phyloP scores from a whole-genome alignment of 495 filamentous ascomycete genomes.

The Tuber melanosporum region DNA sequence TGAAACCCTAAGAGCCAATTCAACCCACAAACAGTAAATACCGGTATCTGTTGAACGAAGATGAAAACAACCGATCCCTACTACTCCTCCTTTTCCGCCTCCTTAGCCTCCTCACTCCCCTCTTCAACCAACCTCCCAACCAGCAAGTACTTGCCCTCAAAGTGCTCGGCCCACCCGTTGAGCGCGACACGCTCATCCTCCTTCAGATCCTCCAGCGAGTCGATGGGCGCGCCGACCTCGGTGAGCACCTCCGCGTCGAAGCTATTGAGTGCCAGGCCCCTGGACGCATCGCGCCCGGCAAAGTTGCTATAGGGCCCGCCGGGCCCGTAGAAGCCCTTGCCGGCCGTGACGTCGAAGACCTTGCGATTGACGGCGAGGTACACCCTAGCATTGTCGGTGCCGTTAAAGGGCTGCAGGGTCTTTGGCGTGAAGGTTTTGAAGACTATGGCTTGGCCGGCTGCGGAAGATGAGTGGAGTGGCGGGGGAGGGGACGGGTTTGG shows the following conservation, averaged over 20 bases:
- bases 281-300: slow-evolving; percentile 84
- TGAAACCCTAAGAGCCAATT: not conserved
- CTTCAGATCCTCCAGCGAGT: slow-evolving; percentile 67
- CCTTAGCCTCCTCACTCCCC: slow-evolving; percentile 53
- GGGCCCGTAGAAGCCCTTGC: slow-evolving; percentile 87
- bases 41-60: not conserved
- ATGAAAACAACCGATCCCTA: slow-evolving; percentile 4
- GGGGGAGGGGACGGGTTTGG: slow-evolving; percentile 52
- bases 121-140: slow-evolving; percentile 83
- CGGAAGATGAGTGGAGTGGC: slow-evolving; percentile 49
- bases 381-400: slow-evolving; percentile 63
- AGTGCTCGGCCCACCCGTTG: slow-evolving; percentile 85
- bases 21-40: not conserved
- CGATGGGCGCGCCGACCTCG: slow-evolving; percentile 77
- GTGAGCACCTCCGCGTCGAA: slow-evolving; percentile 97
- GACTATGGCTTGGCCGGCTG: slow-evolving; percentile 55
- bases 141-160: slow-evolving; percentile 86
- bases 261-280: slow-evolving; percentile 82
- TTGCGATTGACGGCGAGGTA: slow-evolving; percentile 77
- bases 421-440: slow-evolving; percentile 88
- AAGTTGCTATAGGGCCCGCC: slow-evolving; percentile 92
- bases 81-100: slow-evolving; percentile 24
- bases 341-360: slow-evolving; percentile 80
- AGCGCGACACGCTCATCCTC: slow-evolving; percentile 75
- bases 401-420: slow-evolving; percentile 82